Base-by-base conservation (phyloP, 768 basidiomycete species). In the Naganishia randhawae region DNA sequence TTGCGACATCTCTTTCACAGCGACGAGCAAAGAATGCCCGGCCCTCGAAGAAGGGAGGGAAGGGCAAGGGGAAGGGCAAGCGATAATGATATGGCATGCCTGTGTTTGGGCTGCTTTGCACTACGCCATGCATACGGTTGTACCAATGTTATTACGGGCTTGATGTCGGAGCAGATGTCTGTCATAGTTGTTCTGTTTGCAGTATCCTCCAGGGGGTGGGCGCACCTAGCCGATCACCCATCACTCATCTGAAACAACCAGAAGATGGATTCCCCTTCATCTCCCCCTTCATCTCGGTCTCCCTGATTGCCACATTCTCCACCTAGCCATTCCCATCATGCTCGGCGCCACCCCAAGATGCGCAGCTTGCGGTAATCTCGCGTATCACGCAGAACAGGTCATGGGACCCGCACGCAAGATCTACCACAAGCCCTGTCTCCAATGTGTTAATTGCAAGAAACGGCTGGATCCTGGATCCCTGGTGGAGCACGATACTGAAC, bases 21-120 rank as follows among this genome's bases (percentile, higher is more conserved):
- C 85, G 84, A 73, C 85, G 83, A 76, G 86, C 84, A 22, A 93
- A 90, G 81, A 93, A 93, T 75, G 89, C 89, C n/a, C 84, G 92
- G 32, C 87, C 89, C 9, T 83, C 81, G 71, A 80, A 77, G 51
- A 74, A 77, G 62, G 81, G 80, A 65, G 82, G 80, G 33, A 73
- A 71, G 39, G 70, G 65, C 39, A 67, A 63, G 31, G 68, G 72
- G 50, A 71, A 69, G 50, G 73, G 69, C 25, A 68, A 66, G 63
- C 67, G 55, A 22, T 55, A 39, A 45, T 64, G 32, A 39, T 19
- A 25, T 31, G 9, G 25, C 19, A 41, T 9, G 39, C 29, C 13
- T 66, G 35, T 67, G 7, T 29, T 45, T 50, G 63, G 29, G 45
- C 25, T 22, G 8, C 45, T 42, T 42, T 48, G 45, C 45, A 48